A percentile compares a stretch with the other conserved stretches of the same genome.
These are phyloP conservation scores for Combretum micranthum DNA, from an alignment of 345 rosid species.

Conservation along the genomic window DNA sequence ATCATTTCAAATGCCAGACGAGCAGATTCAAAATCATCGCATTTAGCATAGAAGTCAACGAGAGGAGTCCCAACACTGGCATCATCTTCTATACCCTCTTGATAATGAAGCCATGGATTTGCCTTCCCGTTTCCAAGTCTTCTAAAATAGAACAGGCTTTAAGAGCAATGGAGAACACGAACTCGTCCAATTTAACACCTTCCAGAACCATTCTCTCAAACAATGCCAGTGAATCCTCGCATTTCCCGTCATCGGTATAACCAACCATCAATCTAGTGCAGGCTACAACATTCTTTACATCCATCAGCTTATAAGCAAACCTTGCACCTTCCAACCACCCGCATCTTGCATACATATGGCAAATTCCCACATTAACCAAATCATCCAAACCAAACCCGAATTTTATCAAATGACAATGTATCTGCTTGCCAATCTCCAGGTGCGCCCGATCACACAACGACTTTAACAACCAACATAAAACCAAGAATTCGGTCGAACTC, in stretches of 20 bases:
- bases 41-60: slow-evolving; percentile 59
- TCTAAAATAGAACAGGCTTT: slow-evolving; percentile 55
- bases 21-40: slow-evolving; percentile 46
- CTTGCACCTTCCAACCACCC: slow-evolving; percentile 56
- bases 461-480: slow-evolving; percentile 37
- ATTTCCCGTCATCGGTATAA: slow-evolving; percentile 39
- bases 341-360: slow-evolving; percentile 60
- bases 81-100: slow-evolving; percentile 59
- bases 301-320: slow-evolving; percentile 39
- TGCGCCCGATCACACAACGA: slow-evolving; percentile 28
- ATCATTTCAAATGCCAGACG: slow-evolving; percentile 41
- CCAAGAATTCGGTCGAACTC: slow-evolving; percentile 25
- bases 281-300: slow-evolving; percentile 41
- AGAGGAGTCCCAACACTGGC: slow-evolving; percentile 78
- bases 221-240: slow-evolving; percentile 35
- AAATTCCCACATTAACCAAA: slow-evolving; percentile 33
- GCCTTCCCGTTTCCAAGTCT: slow-evolving; percentile 47
- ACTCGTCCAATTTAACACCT: slow-evolving; percentile 53
- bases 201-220: slow-evolving; percentile 39
- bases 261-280: slow-evolving; percentile 69
- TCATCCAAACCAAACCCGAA: slow-evolving; percentile 29
- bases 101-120: slow-evolving; percentile 47
- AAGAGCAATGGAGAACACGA: slow-evolving; percentile 55
- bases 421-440: slow-evolving; percentile 46
- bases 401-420: slow-evolving; percentile 51